These are phyloP conservation scores for Lactarius hatsudake DNA, from an alignment of 768 basidiomycete species.

Conservation along the genomic window DNA sequence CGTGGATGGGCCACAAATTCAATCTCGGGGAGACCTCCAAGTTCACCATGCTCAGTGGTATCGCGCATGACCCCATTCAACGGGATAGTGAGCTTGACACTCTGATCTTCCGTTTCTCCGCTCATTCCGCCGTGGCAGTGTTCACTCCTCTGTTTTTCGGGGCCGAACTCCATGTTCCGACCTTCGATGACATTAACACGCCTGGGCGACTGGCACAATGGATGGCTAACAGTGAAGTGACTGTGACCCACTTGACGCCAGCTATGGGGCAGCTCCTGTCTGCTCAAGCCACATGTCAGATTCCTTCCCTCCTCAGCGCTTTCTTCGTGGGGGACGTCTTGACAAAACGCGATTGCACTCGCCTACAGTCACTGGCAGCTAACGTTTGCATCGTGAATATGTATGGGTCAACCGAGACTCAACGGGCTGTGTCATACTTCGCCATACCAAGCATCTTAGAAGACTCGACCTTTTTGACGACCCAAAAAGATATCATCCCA, in stretches of 20 bases:
- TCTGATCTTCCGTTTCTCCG: not conserved
- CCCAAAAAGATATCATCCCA: conserved; percentile 96
- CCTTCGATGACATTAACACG: conserved; percentile 93
- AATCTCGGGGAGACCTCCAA: conserved; percentile 67
- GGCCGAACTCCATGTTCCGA: conserved; percentile 92
- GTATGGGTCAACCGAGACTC: conserved; percentile 99
- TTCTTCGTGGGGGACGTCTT: conserved; percentile 99
- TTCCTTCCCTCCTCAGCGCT: conserved; percentile 82
- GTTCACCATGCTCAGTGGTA: conserved; percentile 98
- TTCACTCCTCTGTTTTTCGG: conserved; percentile 99
- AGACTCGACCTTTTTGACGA: conserved; percentile 88
- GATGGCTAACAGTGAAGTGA: conserved; percentile 92
- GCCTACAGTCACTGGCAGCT: conserved; percentile 86
- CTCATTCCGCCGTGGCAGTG: conserved; percentile 49
- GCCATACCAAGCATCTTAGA: conserved; percentile 79
- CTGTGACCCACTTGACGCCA: conserved; percentile 96
- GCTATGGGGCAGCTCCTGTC: conserved; percentile 99
- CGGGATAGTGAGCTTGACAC: conserved; percentile 80
- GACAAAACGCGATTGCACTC: conserved; percentile 95
- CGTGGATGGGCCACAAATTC: conserved; percentile 96
- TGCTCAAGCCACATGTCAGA: conserved; percentile 76
- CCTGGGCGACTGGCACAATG: conserved; percentile 96
- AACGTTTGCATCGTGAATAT: conserved; percentile 98
- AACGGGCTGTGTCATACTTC: conserved; percentile 97
- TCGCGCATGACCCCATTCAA: conserved; percentile 98